These are phyloP conservation scores for Cylindrodendrum hubeiense DNA, from an alignment of 2,329 filamentous ascomycete species.

Conservation along the genomic window DNA sequence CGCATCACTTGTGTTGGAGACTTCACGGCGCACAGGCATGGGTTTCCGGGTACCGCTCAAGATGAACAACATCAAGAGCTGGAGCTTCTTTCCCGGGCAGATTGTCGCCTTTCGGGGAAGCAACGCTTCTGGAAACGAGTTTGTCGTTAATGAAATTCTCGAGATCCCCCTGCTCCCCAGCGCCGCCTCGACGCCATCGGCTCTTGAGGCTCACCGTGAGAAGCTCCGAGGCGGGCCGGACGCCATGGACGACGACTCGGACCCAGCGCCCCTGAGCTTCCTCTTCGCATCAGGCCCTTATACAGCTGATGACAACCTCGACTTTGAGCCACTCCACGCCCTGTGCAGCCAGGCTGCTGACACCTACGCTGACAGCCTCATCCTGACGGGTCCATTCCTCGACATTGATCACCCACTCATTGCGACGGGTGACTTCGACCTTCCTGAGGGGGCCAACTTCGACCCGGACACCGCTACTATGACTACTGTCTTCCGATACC, in stretches of 20 bases:
- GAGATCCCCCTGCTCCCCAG: conserved; percentile 79
- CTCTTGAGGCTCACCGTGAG: conserved; percentile 76
- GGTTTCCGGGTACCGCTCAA: conserved; percentile 86
- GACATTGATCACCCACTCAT: conserved; percentile 92
- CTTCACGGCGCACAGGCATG: conserved; percentile 84
- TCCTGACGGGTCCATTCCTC: conserved; percentile 89
- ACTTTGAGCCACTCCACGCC: conserved; percentile 87
- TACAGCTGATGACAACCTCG: conserved; percentile 90
- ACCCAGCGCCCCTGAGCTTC: conserved; percentile 77
- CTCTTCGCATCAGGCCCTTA: conserved; percentile 89
- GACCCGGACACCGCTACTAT: conserved; percentile 86
- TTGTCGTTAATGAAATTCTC: conserved; percentile 83
- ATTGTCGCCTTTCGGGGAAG: conserved; percentile 89
- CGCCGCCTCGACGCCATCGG: conserved; percentile 76
- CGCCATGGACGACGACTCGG: conserved; percentile 66
- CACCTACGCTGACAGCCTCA: conserved; percentile 80
- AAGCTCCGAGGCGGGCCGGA: conserved; percentile 75
- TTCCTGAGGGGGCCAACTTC: conserved; percentile 74
- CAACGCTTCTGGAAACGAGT: conserved; percentile 88
- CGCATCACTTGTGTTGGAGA: conserved; percentile 89
- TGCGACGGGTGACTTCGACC: conserved; percentile 82
- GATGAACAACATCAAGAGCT: conserved; percentile 74
- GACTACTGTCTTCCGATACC: conserved; percentile 83
- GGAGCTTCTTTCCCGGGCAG: conserved; percentile 94
- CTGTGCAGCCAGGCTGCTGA: conserved; percentile 84